Percentiles rank a stretch among this genome's conserved stretches.
phyloP scores from a whole-genome alignment of 768 basidiomycete genomes.

The Daedalea quercina region DNA sequence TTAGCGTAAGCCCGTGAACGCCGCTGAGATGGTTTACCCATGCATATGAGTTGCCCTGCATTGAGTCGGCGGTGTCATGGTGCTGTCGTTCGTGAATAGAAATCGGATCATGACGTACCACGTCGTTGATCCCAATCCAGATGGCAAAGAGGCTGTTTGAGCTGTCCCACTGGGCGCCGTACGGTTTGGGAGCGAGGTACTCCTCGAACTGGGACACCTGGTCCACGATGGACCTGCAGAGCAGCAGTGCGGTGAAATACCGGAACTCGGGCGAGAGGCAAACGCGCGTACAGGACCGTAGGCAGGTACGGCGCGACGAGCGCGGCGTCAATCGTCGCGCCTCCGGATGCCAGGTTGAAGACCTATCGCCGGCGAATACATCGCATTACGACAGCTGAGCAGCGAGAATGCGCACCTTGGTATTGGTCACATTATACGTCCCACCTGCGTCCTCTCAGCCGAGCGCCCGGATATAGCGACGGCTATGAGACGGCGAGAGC shows the following conservation, averaged over 20 bases:
- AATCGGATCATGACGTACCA: conserved; percentile 16
- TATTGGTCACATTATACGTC: conserved; percentile 49
- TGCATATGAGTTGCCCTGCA: conserved; percentile 40
- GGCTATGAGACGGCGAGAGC: conserved; percentile 9
- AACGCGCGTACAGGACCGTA: conserved; percentile 25
- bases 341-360: conserved; percentile 31
- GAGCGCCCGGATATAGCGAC: background rate
- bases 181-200: conserved; percentile 25
- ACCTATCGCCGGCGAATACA: conserved; percentile 11
- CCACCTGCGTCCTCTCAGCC: conserved; percentile 25
- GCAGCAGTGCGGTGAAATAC: background rate
- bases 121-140: conserved; percentile 34
- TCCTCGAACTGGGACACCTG: conserved; percentile 28
- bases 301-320: conserved; percentile 30
- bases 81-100: background rate
- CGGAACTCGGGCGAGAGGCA: background rate
- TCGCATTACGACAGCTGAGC: conserved; percentile 4
- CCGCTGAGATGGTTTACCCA: conserved; percentile 30
- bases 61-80: background rate
- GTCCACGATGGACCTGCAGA: conserved; percentile 25
- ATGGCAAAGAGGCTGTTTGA: conserved; percentile 28
- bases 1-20: conserved; percentile 1
- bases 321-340: conserved; percentile 30
- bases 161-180: conserved; percentile 25
- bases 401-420: conserved; percentile 30